Conservation (phyloP, 257 asterid genomes). For the Parsonsia alboflavescens region DNA sequence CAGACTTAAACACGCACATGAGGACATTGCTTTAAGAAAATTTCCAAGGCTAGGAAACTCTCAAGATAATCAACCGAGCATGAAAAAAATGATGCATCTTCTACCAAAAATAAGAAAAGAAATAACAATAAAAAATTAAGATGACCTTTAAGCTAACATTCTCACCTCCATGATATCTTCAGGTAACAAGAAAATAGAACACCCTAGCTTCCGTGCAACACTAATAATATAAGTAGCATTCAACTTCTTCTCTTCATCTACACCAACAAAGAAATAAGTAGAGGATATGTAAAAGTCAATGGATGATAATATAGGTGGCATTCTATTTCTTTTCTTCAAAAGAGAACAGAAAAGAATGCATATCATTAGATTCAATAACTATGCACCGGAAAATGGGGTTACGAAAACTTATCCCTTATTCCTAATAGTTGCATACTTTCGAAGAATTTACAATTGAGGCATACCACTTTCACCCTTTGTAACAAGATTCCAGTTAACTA, state of each 20-base stretch:
- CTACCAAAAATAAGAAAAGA: neutral
- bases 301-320: conserved; percentile 79
- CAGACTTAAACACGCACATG: neutral
- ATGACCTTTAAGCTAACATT: neutral
- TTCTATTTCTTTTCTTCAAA: conserved; percentile 76
- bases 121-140: neutral
- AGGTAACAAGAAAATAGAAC: conserved; percentile 93
- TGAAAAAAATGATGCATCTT: neutral
- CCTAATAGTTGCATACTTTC: neutral
- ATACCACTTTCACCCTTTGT: conserved; percentile 93
- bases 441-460: conserved; percentile 19
- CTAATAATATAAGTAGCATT: conserved; percentile 97
- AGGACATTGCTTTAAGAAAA: neutral
- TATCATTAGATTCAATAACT: too few relatives aligned
- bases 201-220: conserved; percentile 94
- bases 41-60: neutral
- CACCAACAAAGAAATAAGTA: conserved; percentile 3
- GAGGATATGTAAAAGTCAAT: neutral
- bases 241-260: conserved; percentile 90
- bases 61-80: neutral
- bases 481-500: conserved; percentile 94
- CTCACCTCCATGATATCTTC: conserved; percentile 95
- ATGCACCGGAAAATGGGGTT: too few relatives aligned
- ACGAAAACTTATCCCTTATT: neutral
- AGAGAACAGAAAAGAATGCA: neutral